Conservation (phyloP, 305 asterid genomes). For the Coffea humblotiana region DNA sequence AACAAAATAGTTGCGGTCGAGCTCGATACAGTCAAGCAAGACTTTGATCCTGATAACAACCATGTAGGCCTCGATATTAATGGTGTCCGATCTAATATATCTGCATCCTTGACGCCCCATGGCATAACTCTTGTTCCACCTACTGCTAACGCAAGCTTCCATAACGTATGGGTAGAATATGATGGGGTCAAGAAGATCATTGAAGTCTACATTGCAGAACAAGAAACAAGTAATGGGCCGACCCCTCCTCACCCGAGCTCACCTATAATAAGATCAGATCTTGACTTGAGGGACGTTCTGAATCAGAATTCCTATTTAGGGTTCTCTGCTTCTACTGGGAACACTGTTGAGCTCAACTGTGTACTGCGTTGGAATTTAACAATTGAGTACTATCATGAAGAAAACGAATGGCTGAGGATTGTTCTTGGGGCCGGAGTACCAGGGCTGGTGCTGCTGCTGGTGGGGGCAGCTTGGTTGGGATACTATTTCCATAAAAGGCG, state of each 20-base stretch:
- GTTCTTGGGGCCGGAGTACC: conserved; percentile 55
- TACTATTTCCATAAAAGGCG: conserved; percentile 37
- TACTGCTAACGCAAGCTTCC: conserved; percentile 27
- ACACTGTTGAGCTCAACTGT: conserved; percentile 52
- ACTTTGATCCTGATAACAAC: conserved; percentile 69
- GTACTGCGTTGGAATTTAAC: conserved; percentile 83
- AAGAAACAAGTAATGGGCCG: conserved; percentile 33
- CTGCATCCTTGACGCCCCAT: conserved; percentile 27
- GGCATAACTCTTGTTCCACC: conserved; percentile 56
- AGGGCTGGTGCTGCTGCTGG: conserved; percentile 33
- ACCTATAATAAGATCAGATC: conserved; percentile 33
- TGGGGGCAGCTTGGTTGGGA: conserved; percentile 37
- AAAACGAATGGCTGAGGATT: conserved; percentile 21
- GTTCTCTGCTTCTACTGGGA: conserved; percentile 85
- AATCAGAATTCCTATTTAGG: conserved; percentile 73
- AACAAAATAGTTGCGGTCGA: conserved; percentile 77
- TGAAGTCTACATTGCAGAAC: conserved; percentile 56
- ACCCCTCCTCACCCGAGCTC: conserved; percentile 61
- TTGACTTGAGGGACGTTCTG: conserved; percentile 42
- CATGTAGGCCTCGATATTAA: conserved; percentile 69
- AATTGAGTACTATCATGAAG: conserved; percentile 38
- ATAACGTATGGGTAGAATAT: conserved; percentile 82
- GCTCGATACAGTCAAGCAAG: conserved; percentile 71
- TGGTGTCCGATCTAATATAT: conserved; percentile 42
- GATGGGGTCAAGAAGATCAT: conserved; percentile 46